Percentiles rank a stretch among this genome's conserved stretches.
phyloP scores from a whole-genome alignment of 163 green algal species.

The Trebouxia gelatinosa region DNA sequence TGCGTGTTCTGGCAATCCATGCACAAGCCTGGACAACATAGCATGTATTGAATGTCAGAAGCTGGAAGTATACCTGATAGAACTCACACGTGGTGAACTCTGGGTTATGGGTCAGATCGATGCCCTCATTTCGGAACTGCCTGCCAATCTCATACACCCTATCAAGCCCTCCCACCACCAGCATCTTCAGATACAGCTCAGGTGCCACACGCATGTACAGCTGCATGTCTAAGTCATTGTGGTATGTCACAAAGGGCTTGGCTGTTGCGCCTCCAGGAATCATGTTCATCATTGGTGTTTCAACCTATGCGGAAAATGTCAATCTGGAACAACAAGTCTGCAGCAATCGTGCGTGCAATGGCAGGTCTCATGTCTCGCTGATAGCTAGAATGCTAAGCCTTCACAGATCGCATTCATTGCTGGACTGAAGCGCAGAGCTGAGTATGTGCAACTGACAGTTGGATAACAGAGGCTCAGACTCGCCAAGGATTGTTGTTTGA shows the following conservation, averaged over 20 bases:
- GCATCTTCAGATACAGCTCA: slow-evolving; percentile 96
- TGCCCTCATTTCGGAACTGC: slow-evolving; percentile 95
- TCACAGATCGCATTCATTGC: neutral
- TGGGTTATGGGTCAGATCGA: slow-evolving; percentile 94
- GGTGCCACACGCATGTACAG: slow-evolving; percentile 94
- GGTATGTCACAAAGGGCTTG: slow-evolving; percentile 93
- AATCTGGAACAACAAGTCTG: neutral
- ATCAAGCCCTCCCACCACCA: slow-evolving; percentile 92
- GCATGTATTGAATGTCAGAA: no score
- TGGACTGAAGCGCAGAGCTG: neutral
- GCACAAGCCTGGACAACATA: no score
- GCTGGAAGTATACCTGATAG: slow-evolving; percentile 93
- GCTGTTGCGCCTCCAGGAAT: slow-evolving; percentile 94
- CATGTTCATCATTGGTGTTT: slow-evolving; percentile 74
- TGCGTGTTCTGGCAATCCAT: no score
- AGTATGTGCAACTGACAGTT: neutral
- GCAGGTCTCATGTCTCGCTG: neutral
- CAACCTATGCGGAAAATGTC: neutral
- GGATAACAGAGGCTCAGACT: neutral
- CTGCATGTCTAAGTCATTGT: slow-evolving; percentile 98
- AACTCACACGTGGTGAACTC: slow-evolving; percentile 98
- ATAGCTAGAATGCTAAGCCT: neutral
- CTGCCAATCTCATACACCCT: slow-evolving; percentile 94
- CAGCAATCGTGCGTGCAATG: neutral
- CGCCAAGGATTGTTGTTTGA: no score